Evolutionary conservation across 2,329 filamentous ascomycete genomes (phyloP).

Genomic region (Allantophomopsis cytisporea): DNA sequence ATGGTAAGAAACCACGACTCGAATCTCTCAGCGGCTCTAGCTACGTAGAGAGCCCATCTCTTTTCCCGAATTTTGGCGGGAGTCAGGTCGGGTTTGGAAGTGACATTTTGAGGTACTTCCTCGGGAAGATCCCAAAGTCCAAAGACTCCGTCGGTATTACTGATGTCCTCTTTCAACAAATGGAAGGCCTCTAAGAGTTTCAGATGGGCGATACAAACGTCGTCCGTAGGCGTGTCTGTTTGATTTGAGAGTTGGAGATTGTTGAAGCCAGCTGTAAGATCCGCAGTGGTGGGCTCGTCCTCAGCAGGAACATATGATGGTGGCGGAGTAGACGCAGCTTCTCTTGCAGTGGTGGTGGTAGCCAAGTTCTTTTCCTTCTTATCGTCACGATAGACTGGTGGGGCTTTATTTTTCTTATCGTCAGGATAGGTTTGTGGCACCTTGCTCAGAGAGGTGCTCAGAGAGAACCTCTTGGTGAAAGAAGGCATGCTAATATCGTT

Average conservation of each 20-base stretch:
- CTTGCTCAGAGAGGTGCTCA: too few relatives aligned
- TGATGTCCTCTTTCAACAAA: slow-evolving; percentile 51
- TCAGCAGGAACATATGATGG: neutral
- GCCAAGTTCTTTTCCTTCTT: too few relatives aligned
- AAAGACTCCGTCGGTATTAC: slow-evolving; percentile 54
- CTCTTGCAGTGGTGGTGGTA: too few relatives aligned
- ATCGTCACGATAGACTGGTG: too few relatives aligned
- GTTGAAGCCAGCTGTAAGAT: slow-evolving; percentile 21
- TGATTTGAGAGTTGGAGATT: slow-evolving; percentile 20
- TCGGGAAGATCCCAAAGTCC: slow-evolving; percentile 34
- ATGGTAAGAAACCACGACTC: slow-evolving; percentile 45
- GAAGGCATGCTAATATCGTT: too few relatives aligned
- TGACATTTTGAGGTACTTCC: too few relatives aligned
- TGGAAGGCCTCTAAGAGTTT: slow-evolving; percentile 59
- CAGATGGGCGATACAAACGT: slow-evolving; percentile 58
- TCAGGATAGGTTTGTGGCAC: too few relatives aligned
- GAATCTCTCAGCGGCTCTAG: slow-evolving; percentile 56
- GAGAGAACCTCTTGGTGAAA: too few relatives aligned
- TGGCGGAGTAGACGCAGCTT: neutral
- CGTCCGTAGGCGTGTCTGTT: slow-evolving; percentile 24
- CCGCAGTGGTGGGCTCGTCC: slow-evolving; percentile 5
- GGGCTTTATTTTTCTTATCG: too few relatives aligned
- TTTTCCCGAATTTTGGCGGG: slow-evolving; percentile 45
- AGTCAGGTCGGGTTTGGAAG: slow-evolving; percentile 1
- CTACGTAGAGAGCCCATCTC: slow-evolving; percentile 58